Base-by-base conservation (phyloP, 139 green algal genomes). In the Yamagishiella unicocca region DNA sequence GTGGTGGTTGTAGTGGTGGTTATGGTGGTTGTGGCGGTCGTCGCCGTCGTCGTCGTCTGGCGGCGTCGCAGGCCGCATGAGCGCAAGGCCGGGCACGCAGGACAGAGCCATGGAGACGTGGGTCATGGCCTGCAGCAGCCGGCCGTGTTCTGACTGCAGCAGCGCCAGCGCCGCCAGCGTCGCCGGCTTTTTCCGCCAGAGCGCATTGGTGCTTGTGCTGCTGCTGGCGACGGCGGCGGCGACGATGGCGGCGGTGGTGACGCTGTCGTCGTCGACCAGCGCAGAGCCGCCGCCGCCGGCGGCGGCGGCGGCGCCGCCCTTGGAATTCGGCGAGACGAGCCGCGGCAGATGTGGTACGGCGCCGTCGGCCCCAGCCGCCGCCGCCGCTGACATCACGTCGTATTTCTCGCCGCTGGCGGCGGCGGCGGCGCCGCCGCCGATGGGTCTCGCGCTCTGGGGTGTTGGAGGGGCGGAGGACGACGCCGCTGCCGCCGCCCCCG, bases 131-230 rank as follows among this genome's bases (percentile, higher is more conserved):
- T 42, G 55, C 10, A 74, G 3, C 12, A 73, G 55, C 9, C 38
- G 38, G 19, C 77, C 77, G 40, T 84, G 77, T 40, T 84, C 77
- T 27, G 40, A 55, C 58, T 84, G 77, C 25, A 84, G 54, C 25
- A 74, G 9, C 10, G 77, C 55, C 12, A 84, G 55, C 27, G 77
- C 55, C 27, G 77, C 77, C 38, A 84, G 25, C 55, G 58, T 58
- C 55, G 55, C 77, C 4, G 77, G 77, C 58, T 73, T 84, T 4
- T 42, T 40, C 4, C 77, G 77, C 77, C 77, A 84, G 38, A 31
- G 37, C 38, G 29, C 37, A 6, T 25, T 17, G 22, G 7, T n/a
- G 29, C 45, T 42, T 10, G 70, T 14, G 70, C 12, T 54, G 70
- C 21, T 19, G 27, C 24, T 54, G 4, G 50, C 54, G 7, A 54